phyloP scores from a whole-genome alignment of 2,329 filamentous ascomycete species.

The Pleomassaria siparia region DNA sequence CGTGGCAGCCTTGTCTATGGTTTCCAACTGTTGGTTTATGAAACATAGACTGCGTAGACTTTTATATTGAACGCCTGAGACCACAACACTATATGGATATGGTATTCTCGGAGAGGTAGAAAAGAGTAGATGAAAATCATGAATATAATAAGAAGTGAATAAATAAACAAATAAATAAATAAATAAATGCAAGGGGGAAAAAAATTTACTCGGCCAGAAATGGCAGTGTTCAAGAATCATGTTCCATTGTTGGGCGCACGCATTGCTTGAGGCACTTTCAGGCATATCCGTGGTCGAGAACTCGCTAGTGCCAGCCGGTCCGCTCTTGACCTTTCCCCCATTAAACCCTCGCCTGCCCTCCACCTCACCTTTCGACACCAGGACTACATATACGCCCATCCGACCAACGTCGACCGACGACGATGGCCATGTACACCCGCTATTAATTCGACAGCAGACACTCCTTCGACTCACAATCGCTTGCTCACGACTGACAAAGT shows the following conservation, averaged over 20 bases:
- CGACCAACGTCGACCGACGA: slow-evolving; percentile 5
- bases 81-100: too few species aligned
- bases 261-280: background rate
- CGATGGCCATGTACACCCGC: background rate
- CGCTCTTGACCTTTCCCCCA: background rate
- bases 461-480: background rate
- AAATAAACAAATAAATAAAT: too few species aligned
- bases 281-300: background rate
- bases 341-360: background rate
- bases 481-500: slow-evolving; percentile 9
- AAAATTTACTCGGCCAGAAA: background rate
- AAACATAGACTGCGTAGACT: too few species aligned
- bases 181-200: background rate
- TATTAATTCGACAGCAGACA: background rate
- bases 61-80: too few species aligned
- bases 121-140: too few species aligned
- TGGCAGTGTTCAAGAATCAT: background rate
- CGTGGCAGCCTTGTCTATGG: too few species aligned
- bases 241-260: slow-evolving; percentile 1
- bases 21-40: too few species aligned
- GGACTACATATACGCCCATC: slow-evolving; percentile 15
- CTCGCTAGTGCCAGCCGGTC: background rate
- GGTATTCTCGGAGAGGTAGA: too few species aligned
- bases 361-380: slow-evolving; percentile 13
- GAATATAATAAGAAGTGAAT: too few species aligned